A percentile compares a stretch with the other conserved stretches of the same genome.
Evolutionary conservation across 768 basidiomycete species (phyloP).

Genomic region (Lactifluus subvellereus): DNA sequence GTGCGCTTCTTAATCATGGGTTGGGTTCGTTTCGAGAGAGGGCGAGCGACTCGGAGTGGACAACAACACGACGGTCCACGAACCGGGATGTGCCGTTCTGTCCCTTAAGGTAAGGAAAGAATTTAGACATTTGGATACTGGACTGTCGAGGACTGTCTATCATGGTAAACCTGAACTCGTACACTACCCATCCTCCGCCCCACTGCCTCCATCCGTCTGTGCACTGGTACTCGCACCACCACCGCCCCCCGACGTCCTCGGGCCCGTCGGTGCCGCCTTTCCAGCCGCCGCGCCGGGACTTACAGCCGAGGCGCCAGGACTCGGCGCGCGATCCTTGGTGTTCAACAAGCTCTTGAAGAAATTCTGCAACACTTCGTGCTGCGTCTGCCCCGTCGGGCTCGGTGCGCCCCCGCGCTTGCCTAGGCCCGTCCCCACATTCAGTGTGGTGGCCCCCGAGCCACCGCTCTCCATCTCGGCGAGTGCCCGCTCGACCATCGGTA

Average conservation of each 20-base stretch:
- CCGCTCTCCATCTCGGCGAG: slow-evolving; percentile 83
- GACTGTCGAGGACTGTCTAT: too few relatives aligned
- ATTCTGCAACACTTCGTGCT: slow-evolving; percentile 79
- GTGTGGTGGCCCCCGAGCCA: slow-evolving; percentile 27
- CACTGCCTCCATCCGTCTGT: slow-evolving; percentile 10
- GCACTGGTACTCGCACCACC: neutral
- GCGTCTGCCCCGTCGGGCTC: slow-evolving; percentile 50
- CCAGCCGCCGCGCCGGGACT: slow-evolving; percentile 29
- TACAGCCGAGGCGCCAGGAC: slow-evolving; percentile 32
- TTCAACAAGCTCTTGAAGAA: slow-evolving; percentile 82
- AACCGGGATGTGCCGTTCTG: neutral
- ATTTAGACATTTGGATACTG: too few relatives aligned
- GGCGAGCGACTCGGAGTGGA: neutral
- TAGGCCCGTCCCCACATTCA: slow-evolving; percentile 15
- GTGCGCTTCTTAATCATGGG: slow-evolving; percentile 68
- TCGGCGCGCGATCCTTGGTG: slow-evolving; percentile 52
- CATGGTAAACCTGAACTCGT: too few relatives aligned
- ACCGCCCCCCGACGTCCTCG: slow-evolving; percentile 2
- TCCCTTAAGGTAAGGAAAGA: too few relatives aligned
- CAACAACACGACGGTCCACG: too few relatives aligned
- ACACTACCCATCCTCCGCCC: slow-evolving; percentile 4
- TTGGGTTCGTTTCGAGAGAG: too few relatives aligned
- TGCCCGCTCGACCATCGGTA: slow-evolving; percentile 85
- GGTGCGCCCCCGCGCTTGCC: slow-evolving; percentile 21
- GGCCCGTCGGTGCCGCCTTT: slow-evolving; percentile 4